Conservation (phyloP, 2,329 filamentous ascomycete species). For the Helotiales sp. region DNA sequence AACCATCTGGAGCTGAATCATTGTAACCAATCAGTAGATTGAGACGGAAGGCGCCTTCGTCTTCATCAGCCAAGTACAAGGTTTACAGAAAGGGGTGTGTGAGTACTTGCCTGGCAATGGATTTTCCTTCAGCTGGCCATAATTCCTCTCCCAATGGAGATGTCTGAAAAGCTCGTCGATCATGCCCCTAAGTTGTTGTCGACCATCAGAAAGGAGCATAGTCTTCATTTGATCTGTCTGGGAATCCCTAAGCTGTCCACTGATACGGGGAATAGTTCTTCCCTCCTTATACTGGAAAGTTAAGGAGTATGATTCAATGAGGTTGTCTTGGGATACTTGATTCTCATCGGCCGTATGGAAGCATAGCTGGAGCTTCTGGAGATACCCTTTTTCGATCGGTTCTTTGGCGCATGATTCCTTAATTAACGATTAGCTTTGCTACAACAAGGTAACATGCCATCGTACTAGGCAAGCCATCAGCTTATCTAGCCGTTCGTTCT, state of each 20-base stretch:
- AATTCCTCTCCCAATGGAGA: neutral
- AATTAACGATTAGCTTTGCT: slow-evolving; percentile 1
- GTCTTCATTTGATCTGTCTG: neutral
- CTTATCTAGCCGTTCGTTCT: slow-evolving; percentile 24
- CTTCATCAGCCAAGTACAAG: neutral
- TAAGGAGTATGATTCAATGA: slow-evolving; percentile 29
- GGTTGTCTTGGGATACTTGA: slow-evolving; percentile 13
- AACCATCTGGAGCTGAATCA: slow-evolving; percentile 14
- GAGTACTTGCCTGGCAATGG: slow-evolving; percentile 11
- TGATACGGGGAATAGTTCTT: neutral
- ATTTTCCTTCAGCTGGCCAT: slow-evolving; percentile 2
- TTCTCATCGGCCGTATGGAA: slow-evolving; percentile 20
- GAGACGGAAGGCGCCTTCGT: neutral
- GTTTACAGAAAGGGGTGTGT: neutral
- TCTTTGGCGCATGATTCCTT: slow-evolving; percentile 28
- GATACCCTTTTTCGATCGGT: slow-evolving; percentile 24
- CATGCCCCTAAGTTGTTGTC: neutral
- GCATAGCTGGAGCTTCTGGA: slow-evolving; percentile 28
- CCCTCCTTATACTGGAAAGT: slow-evolving; percentile 23
- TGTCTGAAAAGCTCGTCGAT: neutral
- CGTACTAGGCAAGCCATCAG: slow-evolving; percentile 30
- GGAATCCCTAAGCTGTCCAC: neutral
- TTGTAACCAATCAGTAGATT: slow-evolving; percentile 3
- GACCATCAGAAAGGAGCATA: neutral
- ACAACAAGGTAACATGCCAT: neutral